These are phyloP conservation scores for Artomyces pyxidatus DNA, from an alignment of 768 basidiomycete genomes.

Conservation along the genomic window DNA sequence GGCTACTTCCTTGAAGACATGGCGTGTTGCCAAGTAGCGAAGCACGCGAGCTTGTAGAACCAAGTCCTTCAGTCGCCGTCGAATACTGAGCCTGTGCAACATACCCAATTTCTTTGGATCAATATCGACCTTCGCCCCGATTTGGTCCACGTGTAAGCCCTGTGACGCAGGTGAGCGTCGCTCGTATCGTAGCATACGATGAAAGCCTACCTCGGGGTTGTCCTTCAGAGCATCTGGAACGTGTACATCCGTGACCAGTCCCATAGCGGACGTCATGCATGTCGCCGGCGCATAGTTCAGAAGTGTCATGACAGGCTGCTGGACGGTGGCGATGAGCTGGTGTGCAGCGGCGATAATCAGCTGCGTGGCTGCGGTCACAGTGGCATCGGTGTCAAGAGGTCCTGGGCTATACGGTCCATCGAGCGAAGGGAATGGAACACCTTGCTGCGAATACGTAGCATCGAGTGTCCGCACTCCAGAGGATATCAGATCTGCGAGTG, in stretches of 20 bases:
- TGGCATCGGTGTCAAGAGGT: not conserved
- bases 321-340: not conserved
- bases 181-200: not conserved
- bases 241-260: not conserved
- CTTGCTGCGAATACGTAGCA: not conserved
- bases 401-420: not conserved
- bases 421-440: not conserved
- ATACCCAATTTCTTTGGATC: not conserved
- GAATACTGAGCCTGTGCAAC: not conserved
- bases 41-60: constrained; percentile 15
- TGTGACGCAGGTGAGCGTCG: not conserved
- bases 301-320: not conserved
- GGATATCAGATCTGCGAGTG: too few relatives aligned
- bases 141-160: constrained; percentile 1
- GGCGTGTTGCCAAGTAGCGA: constrained; percentile 17
- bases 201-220: not conserved
- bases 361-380: not conserved
- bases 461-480: too few relatives aligned
- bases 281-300: too few relatives aligned
- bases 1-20: constrained; percentile 19
- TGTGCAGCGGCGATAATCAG: not conserved
- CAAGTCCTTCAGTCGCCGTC: too few relatives aligned
- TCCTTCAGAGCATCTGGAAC: too few relatives aligned
- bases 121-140: not conserved
- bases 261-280: too few relatives aligned